A percentile compares a stretch with the other conserved stretches of the same genome.
These are phyloP conservation scores for Phtheirospermum japonicum DNA, from an alignment of 257 asterid species.

Conservation along the genomic window DNA sequence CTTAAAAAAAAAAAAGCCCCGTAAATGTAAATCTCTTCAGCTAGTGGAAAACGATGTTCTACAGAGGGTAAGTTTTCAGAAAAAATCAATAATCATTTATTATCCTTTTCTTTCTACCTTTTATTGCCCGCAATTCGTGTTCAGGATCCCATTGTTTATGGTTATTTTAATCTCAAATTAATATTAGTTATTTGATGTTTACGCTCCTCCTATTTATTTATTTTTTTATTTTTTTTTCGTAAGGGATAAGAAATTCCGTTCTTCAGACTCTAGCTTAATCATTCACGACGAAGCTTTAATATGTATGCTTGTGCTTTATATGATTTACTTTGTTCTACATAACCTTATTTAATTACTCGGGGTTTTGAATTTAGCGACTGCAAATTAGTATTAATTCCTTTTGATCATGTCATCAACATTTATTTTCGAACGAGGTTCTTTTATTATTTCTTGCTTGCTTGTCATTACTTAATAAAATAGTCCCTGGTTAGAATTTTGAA, in stretches of 20 bases:
- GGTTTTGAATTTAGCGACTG: neutral
- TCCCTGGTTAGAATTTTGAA: too few relatives aligned
- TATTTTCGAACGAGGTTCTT: too few relatives aligned
- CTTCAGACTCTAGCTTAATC: too few relatives aligned
- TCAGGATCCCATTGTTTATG: neutral
- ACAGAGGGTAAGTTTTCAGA: conserved; percentile 38
- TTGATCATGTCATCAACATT: too few relatives aligned
- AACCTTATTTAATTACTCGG: too few relatives aligned
- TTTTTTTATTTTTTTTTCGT: neutral
- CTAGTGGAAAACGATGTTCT: conserved; percentile 33
- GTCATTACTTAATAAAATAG: too few relatives aligned
- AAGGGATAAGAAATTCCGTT: too few relatives aligned
- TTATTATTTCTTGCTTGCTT: neutral
- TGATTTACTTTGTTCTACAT: too few relatives aligned
- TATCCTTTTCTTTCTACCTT: too few relatives aligned
- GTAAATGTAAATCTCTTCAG: neutral
- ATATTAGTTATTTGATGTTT: neutral
- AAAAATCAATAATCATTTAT: neutral
- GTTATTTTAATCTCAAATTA: neutral
- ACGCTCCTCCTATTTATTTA: neutral
- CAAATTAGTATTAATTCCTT: too few relatives aligned
- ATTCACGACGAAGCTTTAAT: too few relatives aligned
- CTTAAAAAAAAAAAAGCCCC: neutral
- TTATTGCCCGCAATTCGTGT: neutral
- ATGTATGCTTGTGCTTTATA: too few relatives aligned